Base-by-base conservation (phyloP, 177 flowering plant species). In the Telopea speciosissima region DNA sequence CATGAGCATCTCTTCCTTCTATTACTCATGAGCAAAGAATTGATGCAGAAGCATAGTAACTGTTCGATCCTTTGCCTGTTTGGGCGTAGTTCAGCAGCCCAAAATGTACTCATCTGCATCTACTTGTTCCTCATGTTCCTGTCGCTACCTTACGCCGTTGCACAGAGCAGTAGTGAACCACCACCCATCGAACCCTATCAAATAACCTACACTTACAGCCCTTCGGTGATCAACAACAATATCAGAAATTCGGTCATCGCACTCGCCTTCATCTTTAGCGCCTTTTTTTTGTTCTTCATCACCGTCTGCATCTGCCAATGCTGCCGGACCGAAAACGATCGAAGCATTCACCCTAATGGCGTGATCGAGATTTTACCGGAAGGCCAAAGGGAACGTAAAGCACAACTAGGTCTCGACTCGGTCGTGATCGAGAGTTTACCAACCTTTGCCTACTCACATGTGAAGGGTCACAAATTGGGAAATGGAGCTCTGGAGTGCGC, bases 401-500 rank as follows among this genome's bases (percentile, higher is more conserved):
- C n/a, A n/a, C n/a, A n/a, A n/a, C n/a, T n/a, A n/a, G 90, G 92
- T 0, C 87, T 87, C 8, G 86, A 87, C 61, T 64, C 73, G 24
- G 70, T 70, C 3, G 75, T 83, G 22, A 82, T 86, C 68, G 78
- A 73, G 28, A 75, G 82, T 1, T 87, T 88, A 44, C 92, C 92
- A 3, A 84, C 86, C 21, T 84, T 86, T 63, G 25, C 73, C 0
- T 88, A 87, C 82, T 83, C 88, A 23, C 60, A 45, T 11, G 89
- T 89, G 12, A 87, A 85, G 68, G 81, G 70, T 24, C 78, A 79
- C 23, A 81, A 83, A 80, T 73, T 80, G 24, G 89, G 87, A 3
- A 80, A 78, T 16, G 85, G 70, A 9, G 71, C 80, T 42, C 73
- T 88, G 22, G 91, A 85, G 58, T 89, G 94, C 73, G 90, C 90